A percentile compares a stretch with the other conserved stretches of the same genome.
phyloP scores from a whole-genome alignment of 2,329 filamentous ascomycete genomes.

The Xylaria sp. region DNA sequence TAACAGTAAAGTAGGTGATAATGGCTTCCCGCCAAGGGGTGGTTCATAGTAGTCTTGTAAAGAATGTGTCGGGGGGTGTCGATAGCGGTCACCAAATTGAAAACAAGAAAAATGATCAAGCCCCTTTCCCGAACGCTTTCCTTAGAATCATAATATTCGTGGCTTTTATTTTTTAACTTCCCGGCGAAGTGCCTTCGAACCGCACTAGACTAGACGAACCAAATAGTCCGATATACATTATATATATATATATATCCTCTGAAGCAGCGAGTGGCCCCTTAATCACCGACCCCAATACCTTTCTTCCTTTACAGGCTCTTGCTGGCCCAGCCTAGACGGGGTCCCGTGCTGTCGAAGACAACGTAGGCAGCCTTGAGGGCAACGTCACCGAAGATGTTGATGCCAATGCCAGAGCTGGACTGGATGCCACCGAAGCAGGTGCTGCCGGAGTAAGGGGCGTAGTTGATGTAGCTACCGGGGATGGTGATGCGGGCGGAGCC shows the following conservation, averaged over 20 bases:
- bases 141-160: neutral
- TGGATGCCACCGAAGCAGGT: conserved; percentile 76
- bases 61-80: neutral
- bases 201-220: neutral
- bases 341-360: conserved; percentile 63
- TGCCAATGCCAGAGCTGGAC: conserved; percentile 50
- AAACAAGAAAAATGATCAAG: neutral
- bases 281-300: neutral
- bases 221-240: neutral
- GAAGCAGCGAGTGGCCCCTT: neutral
- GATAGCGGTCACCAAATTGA: neutral
- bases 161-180: neutral
- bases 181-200: neutral
- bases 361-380: conserved; percentile 75
- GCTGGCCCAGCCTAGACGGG: conserved; percentile 58
- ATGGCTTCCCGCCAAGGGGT: neutral
- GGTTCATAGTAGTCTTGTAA: neutral
- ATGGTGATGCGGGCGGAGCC: conserved; percentile 61
- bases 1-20: neutral
- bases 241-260: neutral
- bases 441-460: conserved; percentile 55
- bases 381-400: conserved; percentile 73
- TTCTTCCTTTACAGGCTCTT: conserved; percentile 42
- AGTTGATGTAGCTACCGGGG: conserved; percentile 62
- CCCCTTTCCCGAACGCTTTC: neutral